Percentiles rank a stretch among this genome's conserved stretches.
Conservation (phyloP, 1,284 basidiomycete genomes). For the Neolentinus lepideus region DNA sequence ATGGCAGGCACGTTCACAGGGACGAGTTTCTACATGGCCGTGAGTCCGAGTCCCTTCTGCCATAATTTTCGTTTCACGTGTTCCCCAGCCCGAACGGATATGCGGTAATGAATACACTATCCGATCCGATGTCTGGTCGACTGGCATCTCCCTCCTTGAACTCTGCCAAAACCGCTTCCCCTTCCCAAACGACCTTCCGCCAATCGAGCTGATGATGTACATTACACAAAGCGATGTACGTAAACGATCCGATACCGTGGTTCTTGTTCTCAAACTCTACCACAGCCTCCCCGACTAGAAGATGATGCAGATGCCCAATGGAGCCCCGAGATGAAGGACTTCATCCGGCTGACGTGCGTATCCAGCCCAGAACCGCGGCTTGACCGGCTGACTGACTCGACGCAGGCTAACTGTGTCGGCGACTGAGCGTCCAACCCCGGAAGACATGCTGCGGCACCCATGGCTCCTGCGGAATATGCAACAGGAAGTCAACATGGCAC, state of each 20-base stretch:
- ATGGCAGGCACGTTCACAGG: conserved; percentile 94
- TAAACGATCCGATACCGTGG: conserved; percentile 9
- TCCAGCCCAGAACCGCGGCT: background rate
- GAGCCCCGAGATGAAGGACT: conserved; percentile 88
- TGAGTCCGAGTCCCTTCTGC: conserved; percentile 35
- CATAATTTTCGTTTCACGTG: conserved; percentile 3
- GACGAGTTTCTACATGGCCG: conserved; percentile 97
- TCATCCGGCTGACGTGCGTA: conserved; percentile 81
- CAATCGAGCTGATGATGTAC: conserved; percentile 91
- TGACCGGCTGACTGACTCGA: conserved; percentile 10
- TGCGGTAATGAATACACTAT: conserved; percentile 87
- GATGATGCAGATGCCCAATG: conserved; percentile 71
- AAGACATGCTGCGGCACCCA: conserved; percentile 79
- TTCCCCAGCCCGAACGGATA: conserved; percentile 82
- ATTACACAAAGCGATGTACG: conserved; percentile 77
- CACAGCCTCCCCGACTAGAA: conserved; percentile 72
- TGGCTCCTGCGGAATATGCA: conserved; percentile 81
- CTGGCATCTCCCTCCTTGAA: conserved; percentile 3
- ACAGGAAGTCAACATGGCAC: conserved; percentile 81
- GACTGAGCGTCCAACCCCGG: conserved; percentile 73
- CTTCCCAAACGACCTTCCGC: conserved; percentile 86
- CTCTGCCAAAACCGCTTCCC: conserved; percentile 67
- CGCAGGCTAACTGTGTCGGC: conserved; percentile 52
- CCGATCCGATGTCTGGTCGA: conserved; percentile 26
- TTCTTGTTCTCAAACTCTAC: conserved; percentile 4